Percentiles rank a stretch among this genome's conserved stretches.
These are phyloP conservation scores for Venturia asperata DNA, from an alignment of 2,329 filamentous ascomycete species.

Conservation along the genomic window DNA sequence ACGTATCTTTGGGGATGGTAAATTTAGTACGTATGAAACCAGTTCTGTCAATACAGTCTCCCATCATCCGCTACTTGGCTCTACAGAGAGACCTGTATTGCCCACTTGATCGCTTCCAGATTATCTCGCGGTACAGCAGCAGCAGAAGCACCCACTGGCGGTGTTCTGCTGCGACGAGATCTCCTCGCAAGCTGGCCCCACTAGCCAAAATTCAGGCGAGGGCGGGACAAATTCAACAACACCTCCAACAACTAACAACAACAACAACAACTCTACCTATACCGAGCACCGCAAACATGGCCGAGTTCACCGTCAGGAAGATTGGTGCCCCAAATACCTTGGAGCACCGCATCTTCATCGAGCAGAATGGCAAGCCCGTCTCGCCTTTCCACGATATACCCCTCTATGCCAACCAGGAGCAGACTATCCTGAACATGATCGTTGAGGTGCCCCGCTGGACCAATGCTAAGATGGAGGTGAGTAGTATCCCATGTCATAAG, in stretches of 20 bases:
- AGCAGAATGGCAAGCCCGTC: constrained; percentile 90
- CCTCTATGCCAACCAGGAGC: constrained; percentile 91
- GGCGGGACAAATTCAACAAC: constrained; percentile 34
- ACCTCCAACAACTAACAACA: constrained; percentile 28
- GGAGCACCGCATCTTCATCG: constrained; percentile 95
- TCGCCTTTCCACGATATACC: constrained; percentile 99
- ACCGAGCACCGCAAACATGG: constrained; percentile 34
- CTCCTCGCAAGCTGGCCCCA: constrained; percentile 18
- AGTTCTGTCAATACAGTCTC: neutral
- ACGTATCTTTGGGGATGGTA: neutral
- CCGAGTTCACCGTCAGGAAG: constrained; percentile 77
- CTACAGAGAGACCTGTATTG: neutral
- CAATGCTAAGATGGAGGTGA: constrained; percentile 98
- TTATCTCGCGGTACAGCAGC: constrained; percentile 11
- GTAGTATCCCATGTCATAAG: constrained; percentile 29
- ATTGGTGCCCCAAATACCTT: constrained; percentile 84
- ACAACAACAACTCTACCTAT: constrained; percentile 20
- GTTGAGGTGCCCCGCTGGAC: constrained; percentile 99
- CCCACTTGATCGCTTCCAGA: neutral
- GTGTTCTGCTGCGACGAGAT: constrained; percentile 18
- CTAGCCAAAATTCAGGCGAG: constrained; percentile 34
- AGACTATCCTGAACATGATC: constrained; percentile 97
- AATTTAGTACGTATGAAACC: neutral
- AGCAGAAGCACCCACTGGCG: neutral
- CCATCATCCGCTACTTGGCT: neutral